Evolutionary conservation across 768 basidiomycete genomes (phyloP), one percentile per base, ranked within the genome.

Genomic region (Tricholoma matsutake): DNA sequence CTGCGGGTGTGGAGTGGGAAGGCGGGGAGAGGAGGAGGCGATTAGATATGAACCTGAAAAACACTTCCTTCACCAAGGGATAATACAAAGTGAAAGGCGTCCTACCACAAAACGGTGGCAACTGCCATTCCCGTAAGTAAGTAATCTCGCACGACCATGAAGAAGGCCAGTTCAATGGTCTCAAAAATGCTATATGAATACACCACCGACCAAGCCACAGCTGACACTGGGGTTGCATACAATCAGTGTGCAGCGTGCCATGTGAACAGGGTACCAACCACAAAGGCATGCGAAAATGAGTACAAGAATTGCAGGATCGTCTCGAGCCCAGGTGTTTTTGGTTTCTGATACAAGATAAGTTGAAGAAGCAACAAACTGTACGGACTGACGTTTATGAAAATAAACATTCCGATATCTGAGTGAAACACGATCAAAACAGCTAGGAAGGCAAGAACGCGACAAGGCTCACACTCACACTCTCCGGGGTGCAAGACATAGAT

Each of bases 301-400:
- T 29, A 98, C 82, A 28, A 98, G 82, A 64, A 97, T 94, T 28
- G 96, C 96, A 20, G 96, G 96, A 71, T 98, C 96, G 73, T 98
- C 96, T 72, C 96, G 81, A 18, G 96, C 94, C 96, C 96, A 98
- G 14, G 91, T 94, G 72, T 98, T 97, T 81, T 97, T 98, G 18
- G 96, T 98, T 80, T 98, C 94, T 92, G 75, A 14, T 43, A 9
- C 8, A 11, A 53, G 2, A 16, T 53, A 31, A 31, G 9, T 2
- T 31, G 32, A 45, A 2, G 16, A 53, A 14, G 31, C 4, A 10
- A n/a, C 16, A 0, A 31, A 18, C 16, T 0, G 16, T 8, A 32
- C 54, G 28, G 22, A 75, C 88, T 69, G 71, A 96, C 96, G 93
- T 76, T 96, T 96, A 76, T 97, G 96, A 70, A 96, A 97, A 72